Conservation (phyloP, 306 rosid species). For the cucumber (Cucumis sativus) region Cucumber_9930_V3 NC_026655.2:17862001-17862500, state of each 20-base stretch:
- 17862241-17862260: not conserved
- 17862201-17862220: not conserved
- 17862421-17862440: not conserved
- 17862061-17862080: not conserved
- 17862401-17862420: not conserved
- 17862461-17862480: not conserved
- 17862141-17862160: not conserved
- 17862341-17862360: not conserved
- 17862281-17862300: not conserved
- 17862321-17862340: not conserved
- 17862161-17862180: not conserved
- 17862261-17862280: not conserved
- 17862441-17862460: not conserved
- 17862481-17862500: slow-evolving; percentile 10
- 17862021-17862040: not conserved
- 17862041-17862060: not conserved
- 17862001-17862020: not conserved
- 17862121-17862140: not conserved
- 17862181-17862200: not conserved
- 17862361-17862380: not conserved
- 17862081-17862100: not conserved
- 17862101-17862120: not conserved
- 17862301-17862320: not conserved
- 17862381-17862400: not conserved
- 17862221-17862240: not conserved